Conservation (phyloP, 345 rosid species). For the Eucalyptus grandis region DNA sequence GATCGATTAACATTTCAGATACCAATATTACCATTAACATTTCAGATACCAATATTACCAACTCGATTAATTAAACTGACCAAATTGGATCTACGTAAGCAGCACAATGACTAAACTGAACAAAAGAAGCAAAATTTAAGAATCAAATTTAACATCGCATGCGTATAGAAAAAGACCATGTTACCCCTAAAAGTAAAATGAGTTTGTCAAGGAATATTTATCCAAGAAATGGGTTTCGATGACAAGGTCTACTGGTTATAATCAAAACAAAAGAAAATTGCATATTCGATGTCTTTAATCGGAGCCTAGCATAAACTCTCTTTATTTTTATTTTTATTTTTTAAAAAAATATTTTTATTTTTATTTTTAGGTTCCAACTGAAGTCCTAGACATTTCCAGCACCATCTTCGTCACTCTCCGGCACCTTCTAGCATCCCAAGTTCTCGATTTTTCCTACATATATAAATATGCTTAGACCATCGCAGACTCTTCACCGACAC, state of each 20-base stretch:
- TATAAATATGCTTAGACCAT: not conserved
- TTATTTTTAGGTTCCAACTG: not conserved
- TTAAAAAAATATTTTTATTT: too few species aligned
- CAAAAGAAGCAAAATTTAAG: not conserved
- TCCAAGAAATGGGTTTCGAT: not conserved
- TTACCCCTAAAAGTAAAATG: not conserved
- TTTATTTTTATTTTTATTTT: too few species aligned
- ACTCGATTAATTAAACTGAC: not conserved
- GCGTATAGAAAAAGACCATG: not conserved
- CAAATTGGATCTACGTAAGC: not conserved
- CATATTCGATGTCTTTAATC: not conserved
- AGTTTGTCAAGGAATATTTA: not conserved
- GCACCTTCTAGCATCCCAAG: not conserved
- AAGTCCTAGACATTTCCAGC: not conserved
- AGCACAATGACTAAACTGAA: not conserved
- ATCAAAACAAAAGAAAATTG: not conserved
- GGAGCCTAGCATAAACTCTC: not conserved
- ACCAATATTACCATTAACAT: not conserved
- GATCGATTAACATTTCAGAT: not conserved
- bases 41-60: not conserved
- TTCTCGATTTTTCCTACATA: not conserved
- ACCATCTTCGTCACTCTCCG: not conserved
- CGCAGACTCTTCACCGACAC: not conserved
- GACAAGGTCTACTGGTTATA: not conserved
- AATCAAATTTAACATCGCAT: not conserved